These are phyloP conservation scores for Lumnitzera littorea DNA, from an alignment of 345 rosid genomes.

Conservation along the genomic window DNA sequence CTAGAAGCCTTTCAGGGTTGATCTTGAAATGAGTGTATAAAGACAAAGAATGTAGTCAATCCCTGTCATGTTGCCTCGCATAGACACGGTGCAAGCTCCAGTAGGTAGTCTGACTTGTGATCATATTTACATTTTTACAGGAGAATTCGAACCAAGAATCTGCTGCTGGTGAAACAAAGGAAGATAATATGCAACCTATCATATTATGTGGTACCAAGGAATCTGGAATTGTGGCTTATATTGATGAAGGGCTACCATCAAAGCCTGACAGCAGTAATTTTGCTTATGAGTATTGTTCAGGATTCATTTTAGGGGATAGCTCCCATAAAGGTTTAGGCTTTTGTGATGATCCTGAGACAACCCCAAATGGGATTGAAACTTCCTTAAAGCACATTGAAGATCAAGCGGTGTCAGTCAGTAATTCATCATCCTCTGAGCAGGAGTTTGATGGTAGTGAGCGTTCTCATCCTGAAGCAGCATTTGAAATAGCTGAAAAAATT, in stretches of 20 bases:
- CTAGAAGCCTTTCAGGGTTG: no score
- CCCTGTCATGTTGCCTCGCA: no score
- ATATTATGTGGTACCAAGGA: conserved; percentile 39
- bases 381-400: conserved; percentile 37
- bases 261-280: conserved; percentile 27
- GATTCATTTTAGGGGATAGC: conserved; percentile 54
- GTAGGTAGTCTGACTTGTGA: not conserved
- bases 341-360: conserved; percentile 41
- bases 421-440: conserved; percentile 22
- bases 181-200: conserved; percentile 26
- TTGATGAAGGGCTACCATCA: conserved; percentile 44
- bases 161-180: conserved; percentile 7
- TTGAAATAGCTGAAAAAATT: conserved; percentile 28
- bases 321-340: conserved; percentile 65
- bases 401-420: conserved; percentile 19
- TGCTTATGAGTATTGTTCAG: conserved; percentile 48
- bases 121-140: conserved; percentile 16
- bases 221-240: conserved; percentile 45
- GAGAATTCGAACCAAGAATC: conserved; percentile 20
- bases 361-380: conserved; percentile 32
- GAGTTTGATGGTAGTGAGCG: conserved; percentile 26
- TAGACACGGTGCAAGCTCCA: no score
- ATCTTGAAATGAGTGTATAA: no score
- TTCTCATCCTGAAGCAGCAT: conserved; percentile 14
- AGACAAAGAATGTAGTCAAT: no score